Percentiles rank a stretch among this genome's conserved stretches.
Evolutionary conservation across 768 basidiomycete genomes (phyloP).

Genomic region (Paxillus involutus): DNA sequence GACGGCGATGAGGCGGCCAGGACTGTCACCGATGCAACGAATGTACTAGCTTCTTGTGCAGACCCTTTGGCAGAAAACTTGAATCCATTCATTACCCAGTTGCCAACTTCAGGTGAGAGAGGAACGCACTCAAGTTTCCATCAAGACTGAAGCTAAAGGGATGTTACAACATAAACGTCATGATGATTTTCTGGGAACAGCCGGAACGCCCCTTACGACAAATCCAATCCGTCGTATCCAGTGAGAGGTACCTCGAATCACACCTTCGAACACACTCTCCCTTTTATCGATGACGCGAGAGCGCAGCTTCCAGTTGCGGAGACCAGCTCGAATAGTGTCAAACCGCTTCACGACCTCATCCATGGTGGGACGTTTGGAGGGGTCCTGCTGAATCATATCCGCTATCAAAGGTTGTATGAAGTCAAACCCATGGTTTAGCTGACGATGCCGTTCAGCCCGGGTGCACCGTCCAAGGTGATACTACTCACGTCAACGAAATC

Average conservation of each 20-base stretch:
- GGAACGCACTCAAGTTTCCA: no score
- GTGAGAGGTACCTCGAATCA: conserved; percentile 12
- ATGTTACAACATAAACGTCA: no score
- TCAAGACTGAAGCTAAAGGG: no score
- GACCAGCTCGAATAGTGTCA: conserved; percentile 1
- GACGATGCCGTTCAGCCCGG: no score
- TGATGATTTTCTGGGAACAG: no score
- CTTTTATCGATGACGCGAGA: conserved; percentile 22
- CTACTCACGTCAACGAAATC: conserved; percentile 34
- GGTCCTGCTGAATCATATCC: conserved; percentile 24
- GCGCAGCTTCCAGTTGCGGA: conserved; percentile 21
- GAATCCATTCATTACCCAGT: no score
- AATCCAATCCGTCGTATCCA: conserved; percentile 6
- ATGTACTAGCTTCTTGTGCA: no score
- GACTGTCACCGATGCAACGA: no score
- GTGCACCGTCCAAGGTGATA: not conserved
- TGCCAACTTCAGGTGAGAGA: no score
- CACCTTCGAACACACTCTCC: conserved; percentile 10
- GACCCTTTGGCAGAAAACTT: no score
- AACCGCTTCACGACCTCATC: conserved; percentile 20
- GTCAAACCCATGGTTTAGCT: conserved; percentile 8
- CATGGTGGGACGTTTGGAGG: conserved; percentile 21
- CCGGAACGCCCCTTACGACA: no score
- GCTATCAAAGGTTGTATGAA: conserved; percentile 22
- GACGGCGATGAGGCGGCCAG: no score